Evolutionary conservation across 305 asterid species (phyloP).

Genomic region (Ilex paraguariensis): DNA sequence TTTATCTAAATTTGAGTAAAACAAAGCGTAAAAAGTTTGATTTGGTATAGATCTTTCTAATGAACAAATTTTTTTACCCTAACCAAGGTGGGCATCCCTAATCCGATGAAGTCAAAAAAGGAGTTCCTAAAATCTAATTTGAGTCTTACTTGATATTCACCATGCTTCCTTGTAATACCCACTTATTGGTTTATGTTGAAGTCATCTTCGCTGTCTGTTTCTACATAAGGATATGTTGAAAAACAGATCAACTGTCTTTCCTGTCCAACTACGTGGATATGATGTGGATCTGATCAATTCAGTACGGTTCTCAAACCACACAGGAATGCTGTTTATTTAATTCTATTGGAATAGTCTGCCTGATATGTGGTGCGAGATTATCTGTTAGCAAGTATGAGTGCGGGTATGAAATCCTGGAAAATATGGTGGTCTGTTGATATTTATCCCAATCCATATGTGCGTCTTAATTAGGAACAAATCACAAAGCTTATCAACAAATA

Average conservation of each 20-base stretch:
- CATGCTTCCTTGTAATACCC: too few species aligned
- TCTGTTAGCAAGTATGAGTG: constrained; percentile 28
- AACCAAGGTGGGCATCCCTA: too few species aligned
- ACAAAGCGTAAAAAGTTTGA: too few species aligned
- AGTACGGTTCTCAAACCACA: constrained; percentile 96
- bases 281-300: constrained; percentile 96
- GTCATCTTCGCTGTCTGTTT: constrained; percentile 10
- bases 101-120: too few species aligned
- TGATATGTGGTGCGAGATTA: constrained; percentile 37
- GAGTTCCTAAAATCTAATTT: too few species aligned
- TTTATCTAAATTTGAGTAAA: too few species aligned
- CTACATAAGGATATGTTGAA: constrained; percentile 81
- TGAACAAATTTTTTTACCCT: too few species aligned
- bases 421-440: constrained; percentile 6
- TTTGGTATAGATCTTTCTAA: too few species aligned
- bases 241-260: constrained; percentile 95
- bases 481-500: too few species aligned
- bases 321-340: constrained; percentile 80
- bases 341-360: constrained; percentile 38
- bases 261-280: constrained; percentile 87
- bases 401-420: constrained; percentile 17
- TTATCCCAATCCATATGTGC: background rate
- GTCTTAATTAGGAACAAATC: too few species aligned
- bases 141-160: too few species aligned
- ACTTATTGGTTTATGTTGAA: constrained; percentile 1